These are phyloP conservation scores for Rhodotorula paludigena DNA, from an alignment of 768 basidiomycete species.

Conservation along the genomic window DNA sequence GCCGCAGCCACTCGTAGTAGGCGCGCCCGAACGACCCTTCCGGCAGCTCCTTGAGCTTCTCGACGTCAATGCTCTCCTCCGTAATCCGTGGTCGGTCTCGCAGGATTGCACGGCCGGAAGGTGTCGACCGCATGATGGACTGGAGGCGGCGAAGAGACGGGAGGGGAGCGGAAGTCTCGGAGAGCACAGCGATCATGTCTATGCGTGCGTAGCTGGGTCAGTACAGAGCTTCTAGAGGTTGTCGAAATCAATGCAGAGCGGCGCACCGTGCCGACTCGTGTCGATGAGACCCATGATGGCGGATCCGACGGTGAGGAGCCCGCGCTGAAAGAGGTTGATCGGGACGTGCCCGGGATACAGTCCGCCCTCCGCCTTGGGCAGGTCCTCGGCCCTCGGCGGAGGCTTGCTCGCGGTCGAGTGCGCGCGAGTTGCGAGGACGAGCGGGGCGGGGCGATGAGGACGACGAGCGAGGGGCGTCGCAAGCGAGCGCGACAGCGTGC, in stretches of 20 bases:
- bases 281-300: slow-evolving; percentile 74
- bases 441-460: background rate
- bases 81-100: slow-evolving; percentile 78
- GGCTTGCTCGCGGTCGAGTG: background rate
- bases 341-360: slow-evolving; percentile 53
- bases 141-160: slow-evolving; percentile 65
- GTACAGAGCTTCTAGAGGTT: background rate
- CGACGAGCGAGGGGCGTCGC: background rate
- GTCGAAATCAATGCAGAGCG: background rate
- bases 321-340: slow-evolving; percentile 73
- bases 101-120: slow-evolving; percentile 78
- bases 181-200: slow-evolving; percentile 95
- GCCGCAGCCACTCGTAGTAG: slow-evolving; percentile 83
- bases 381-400: background rate
- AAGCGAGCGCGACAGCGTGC: no score
- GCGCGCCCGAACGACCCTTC: slow-evolving; percentile 78
- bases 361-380: background rate
- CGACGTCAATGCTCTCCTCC: slow-evolving; percentile 67
- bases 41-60: slow-evolving; percentile 60
- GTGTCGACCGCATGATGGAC: slow-evolving; percentile 67
- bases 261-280: slow-evolving; percentile 49
- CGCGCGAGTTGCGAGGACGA: background rate
- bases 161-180: slow-evolving; percentile 82
- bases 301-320: slow-evolving; percentile 77
- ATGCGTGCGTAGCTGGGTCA: background rate